Evolutionary conservation across 257 asterid species (phyloP).

Genomic region (Ligustrum vulgare): DNA sequence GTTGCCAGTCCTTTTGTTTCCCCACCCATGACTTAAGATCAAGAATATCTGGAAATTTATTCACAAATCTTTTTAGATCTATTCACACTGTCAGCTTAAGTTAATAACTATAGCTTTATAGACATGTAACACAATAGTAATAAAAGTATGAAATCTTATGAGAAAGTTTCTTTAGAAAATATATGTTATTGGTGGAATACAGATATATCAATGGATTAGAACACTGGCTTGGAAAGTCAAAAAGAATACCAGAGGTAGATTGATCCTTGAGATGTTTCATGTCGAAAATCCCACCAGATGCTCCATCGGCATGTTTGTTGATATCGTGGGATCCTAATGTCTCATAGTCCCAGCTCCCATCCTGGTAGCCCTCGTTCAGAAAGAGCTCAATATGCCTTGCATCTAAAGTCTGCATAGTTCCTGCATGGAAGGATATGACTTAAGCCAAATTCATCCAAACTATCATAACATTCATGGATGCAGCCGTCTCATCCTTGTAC

Average conservation of each 20-base stretch:
- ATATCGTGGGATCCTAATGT: constrained; percentile 58
- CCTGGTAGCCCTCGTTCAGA: constrained; percentile 54
- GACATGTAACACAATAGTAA: background rate
- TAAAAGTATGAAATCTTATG: background rate
- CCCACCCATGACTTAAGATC: constrained; percentile 85
- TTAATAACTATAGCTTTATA: background rate
- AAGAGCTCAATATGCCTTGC: constrained; percentile 91
- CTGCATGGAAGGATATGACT: constrained; percentile 38
- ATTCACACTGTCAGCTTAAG: background rate
- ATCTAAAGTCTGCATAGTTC: constrained; percentile 95
- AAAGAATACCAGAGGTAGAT: constrained; percentile 59
- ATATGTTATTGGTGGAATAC: no score
- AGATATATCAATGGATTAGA: background rate
- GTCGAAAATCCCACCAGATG: constrained; percentile 85
- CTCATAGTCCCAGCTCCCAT: constrained; percentile 79
- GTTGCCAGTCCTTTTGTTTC: constrained; percentile 76
- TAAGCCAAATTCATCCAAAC: background rate
- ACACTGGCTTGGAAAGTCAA: background rate
- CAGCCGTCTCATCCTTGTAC: background rate
- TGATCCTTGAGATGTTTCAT: constrained; percentile 65
- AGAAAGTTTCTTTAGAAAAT: background rate
- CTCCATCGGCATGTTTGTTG: constrained; percentile 58
- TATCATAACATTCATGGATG: background rate
- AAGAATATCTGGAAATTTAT: constrained; percentile 53
- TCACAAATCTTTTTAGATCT: constrained; percentile 16